phyloP scores from a whole-genome alignment of 495 filamentous ascomycete genomes.

The Neurospora sp. region DNA sequence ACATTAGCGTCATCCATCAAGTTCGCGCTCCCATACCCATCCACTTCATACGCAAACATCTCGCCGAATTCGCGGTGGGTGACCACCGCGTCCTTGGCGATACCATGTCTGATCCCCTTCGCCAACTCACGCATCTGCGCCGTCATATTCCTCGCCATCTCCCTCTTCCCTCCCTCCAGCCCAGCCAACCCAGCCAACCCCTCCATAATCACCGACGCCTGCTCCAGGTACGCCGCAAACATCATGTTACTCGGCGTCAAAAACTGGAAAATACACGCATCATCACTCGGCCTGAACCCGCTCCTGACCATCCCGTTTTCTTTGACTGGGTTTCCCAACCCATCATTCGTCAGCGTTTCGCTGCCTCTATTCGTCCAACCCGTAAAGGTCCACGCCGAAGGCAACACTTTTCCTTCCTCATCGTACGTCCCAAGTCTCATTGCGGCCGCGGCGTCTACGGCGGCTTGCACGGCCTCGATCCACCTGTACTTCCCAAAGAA shows the following conservation, averaged over 20 bases:
- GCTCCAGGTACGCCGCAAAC: constrained; percentile 48
- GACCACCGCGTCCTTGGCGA: constrained; percentile 31
- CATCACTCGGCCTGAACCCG: constrained; percentile 55
- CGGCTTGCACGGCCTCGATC: constrained; percentile 45
- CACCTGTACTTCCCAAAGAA: constrained; percentile 54
- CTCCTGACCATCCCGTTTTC: constrained; percentile 52
- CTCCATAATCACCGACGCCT: constrained; percentile 43
- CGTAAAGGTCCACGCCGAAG: constrained; percentile 47
- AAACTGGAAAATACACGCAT: constrained; percentile 49
- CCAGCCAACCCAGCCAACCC: constrained; percentile 24
- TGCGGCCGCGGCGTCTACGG: constrained; percentile 46
- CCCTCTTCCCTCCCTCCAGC: constrained; percentile 1
- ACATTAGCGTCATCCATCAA: constrained; percentile 60
- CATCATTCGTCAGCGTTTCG: constrained; percentile 53
- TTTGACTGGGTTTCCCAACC: constrained; percentile 49
- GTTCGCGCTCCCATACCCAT: constrained; percentile 48
- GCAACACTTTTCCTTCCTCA: constrained; percentile 41
- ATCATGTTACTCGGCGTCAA: constrained; percentile 58
- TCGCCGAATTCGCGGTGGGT: constrained; percentile 26
- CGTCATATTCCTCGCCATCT: constrained; percentile 32
- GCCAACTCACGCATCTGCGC: constrained; percentile 43
- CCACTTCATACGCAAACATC: constrained; percentile 54
- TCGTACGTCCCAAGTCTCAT: constrained; percentile 52
- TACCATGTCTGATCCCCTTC: constrained; percentile 38
- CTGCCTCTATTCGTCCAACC: constrained; percentile 46